Percentiles rank a stretch among this genome's conserved stretches.
These are phyloP conservation scores for Candida berthetii DNA, from an alignment of 805 yeast genomes.

Conservation along the genomic window DNA sequence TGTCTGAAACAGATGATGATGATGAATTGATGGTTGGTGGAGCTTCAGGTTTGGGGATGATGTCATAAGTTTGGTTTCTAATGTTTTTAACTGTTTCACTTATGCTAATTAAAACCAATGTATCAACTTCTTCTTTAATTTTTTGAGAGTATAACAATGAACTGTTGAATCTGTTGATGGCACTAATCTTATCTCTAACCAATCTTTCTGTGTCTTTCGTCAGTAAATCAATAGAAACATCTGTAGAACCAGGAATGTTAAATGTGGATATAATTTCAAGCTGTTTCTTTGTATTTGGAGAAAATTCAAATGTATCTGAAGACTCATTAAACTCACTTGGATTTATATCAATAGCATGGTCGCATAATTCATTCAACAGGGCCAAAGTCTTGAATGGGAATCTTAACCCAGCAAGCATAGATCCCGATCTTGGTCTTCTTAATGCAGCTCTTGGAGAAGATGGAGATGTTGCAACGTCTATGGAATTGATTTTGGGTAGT, in stretches of 20 bases:
- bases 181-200: conserved; percentile 60
- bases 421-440: conserved; percentile 34
- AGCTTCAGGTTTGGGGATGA: background rate
- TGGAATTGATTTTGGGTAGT: conserved; percentile 26
- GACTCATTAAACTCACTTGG: conserved; percentile 50
- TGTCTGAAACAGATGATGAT: background rate
- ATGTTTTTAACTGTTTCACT: conserved; percentile 54
- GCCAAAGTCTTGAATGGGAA: conserved; percentile 61
- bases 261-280: conserved; percentile 33
- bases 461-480: conserved; percentile 1
- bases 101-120: conserved; percentile 56
- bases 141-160: conserved; percentile 69
- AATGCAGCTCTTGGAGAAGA: conserved; percentile 9
- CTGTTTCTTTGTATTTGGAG: conserved; percentile 59
- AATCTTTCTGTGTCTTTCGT: conserved; percentile 61
- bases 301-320: conserved; percentile 27
- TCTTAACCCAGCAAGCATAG: conserved; percentile 32
- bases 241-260: conserved; percentile 46
- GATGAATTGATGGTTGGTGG: background rate
- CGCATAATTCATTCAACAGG: conserved; percentile 57
- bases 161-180: conserved; percentile 65
- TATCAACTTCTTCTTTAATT: conserved; percentile 74
- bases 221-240: conserved; percentile 56
- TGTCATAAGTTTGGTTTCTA: conserved; percentile 19
- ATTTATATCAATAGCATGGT: conserved; percentile 67